Base-by-base conservation (phyloP, 768 basidiomycete species). In the Mycena rosella region DNA sequence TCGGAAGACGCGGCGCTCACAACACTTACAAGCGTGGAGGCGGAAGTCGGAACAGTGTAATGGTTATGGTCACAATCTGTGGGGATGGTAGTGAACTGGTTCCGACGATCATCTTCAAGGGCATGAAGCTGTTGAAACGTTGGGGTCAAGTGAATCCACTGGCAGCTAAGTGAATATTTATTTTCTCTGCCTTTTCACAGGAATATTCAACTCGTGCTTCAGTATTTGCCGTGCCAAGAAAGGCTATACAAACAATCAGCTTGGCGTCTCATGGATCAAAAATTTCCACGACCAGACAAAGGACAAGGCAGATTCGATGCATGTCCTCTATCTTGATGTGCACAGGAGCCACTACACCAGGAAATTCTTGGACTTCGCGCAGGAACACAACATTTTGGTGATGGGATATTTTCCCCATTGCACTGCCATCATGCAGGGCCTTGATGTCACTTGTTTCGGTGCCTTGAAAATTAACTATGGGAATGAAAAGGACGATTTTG, bases 41-140 rank as follows among this genome's bases (percentile, higher is more conserved):
- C 15, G 38, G 38, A 17, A 38, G 38, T 15, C 38, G 38, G 15
- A 15, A 38, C 3, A 38, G 38, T 38, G 38, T 38, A 14, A 68
- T 58, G 8, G 56, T 48, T 2, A 44, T 69, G 6, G 30, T 60
- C 20, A 66, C 65, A 11, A 69, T 69, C 26, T 67, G 68, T 29
- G 65, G 57, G 4, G 68, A 69, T 49, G 65, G 68, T 3, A 60
- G 57, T 8, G 17, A 6, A 40, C 38, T 40, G 38, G 38, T 40
- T 10, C 65, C 65, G 4, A 44, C 52, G 17, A 60, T 67, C 42
- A 66, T 69, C 22, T 65, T 66, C 58, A 67, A 69, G 49, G 64
- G 64, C 1, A 11, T 40, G 8, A 59, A 69, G 32, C 34, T 66
- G 11, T 32, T 66, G 32, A 30, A 29, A 40, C 13, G n/a, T 20